Evolutionary conservation across 768 basidiomycete genomes (phyloP).

Genomic region (Suillus discolor): DNA sequence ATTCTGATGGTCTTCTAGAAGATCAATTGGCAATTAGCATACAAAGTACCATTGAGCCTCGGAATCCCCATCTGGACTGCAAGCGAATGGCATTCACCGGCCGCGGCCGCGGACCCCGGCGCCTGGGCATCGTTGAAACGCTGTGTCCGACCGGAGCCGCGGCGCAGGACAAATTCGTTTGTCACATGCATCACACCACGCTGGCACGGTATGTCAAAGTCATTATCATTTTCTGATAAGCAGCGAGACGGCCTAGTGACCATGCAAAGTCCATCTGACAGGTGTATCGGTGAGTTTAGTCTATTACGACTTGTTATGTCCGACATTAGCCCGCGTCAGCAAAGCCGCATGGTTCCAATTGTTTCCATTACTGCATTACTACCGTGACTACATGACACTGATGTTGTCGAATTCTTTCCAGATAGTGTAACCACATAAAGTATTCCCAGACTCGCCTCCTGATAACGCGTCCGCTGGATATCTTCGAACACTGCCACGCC

Average conservation of each 20-base stretch:
- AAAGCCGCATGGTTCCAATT: too few species aligned
- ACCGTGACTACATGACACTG: neutral
- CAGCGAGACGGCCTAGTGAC: neutral
- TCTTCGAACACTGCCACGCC: neutral
- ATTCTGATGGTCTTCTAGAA: too few species aligned
- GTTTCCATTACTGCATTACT: neutral
- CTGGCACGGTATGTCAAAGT: neutral
- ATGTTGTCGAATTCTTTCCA: neutral
- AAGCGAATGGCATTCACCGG: neutral
- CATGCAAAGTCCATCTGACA: neutral
- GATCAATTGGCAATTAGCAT: too few species aligned
- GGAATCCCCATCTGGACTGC: neutral
- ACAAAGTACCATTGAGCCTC: neutral
- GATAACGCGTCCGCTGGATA: neutral
- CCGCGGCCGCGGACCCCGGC: too few species aligned
- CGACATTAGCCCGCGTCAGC: neutral
- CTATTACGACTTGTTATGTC: neutral
- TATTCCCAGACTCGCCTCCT: neutral
- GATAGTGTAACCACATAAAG: too few species aligned
- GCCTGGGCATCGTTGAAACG: too few species aligned
- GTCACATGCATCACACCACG: neutral
- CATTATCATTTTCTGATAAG: neutral
- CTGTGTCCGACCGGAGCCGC: neutral
- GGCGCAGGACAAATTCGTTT: neutral
- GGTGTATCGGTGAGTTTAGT: neutral